These are phyloP conservation scores for Pythium rishiriense DNA, from an alignment of 352 stramenopile genomes.

Conservation along the genomic window DNA sequence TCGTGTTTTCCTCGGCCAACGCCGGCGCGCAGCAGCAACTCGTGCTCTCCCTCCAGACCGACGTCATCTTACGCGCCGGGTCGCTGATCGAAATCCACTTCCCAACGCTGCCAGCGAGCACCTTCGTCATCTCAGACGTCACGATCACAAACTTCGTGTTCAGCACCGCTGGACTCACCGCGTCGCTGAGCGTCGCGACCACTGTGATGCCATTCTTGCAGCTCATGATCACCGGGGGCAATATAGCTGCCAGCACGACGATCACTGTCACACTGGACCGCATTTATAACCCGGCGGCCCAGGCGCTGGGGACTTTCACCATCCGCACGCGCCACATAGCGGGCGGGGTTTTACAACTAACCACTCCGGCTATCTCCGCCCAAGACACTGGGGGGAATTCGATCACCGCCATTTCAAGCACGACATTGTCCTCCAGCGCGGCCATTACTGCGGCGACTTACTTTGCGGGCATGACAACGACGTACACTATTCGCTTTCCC, in stretches of 20 bases:
- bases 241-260: slow-evolving; percentile 23
- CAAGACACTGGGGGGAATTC: neutral
- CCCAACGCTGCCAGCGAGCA: slow-evolving; percentile 37
- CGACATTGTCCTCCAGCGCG: slow-evolving; percentile 32
- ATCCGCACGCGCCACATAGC: slow-evolving; percentile 45
- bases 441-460: slow-evolving; percentile 44
- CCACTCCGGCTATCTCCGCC: slow-evolving; percentile 13
- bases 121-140: slow-evolving; percentile 34
- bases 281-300: slow-evolving; percentile 57
- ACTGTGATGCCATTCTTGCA: slow-evolving; percentile 36
- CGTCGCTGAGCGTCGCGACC: slow-evolving; percentile 34
- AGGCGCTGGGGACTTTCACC: slow-evolving; percentile 33
- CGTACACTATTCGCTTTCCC: slow-evolving; percentile 43
- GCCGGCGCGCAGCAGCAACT: slow-evolving; percentile 38
- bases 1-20: slow-evolving; percentile 30
- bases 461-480: slow-evolving; percentile 42
- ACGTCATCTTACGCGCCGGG: slow-evolving; percentile 38
- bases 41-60: slow-evolving; percentile 45
- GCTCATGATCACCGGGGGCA: slow-evolving; percentile 38
- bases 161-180: slow-evolving; percentile 31
- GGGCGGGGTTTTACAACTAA: slow-evolving; percentile 44
- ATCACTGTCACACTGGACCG: slow-evolving; percentile 43
- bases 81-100: slow-evolving; percentile 50
- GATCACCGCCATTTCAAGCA: slow-evolving; percentile 30
- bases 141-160: slow-evolving; percentile 25